Percentiles rank a stretch among this genome's conserved stretches.
Evolutionary conservation across 2,329 filamentous ascomycete genomes (phyloP).

Genomic region (Colletotrichum higginsianum): DNA sequence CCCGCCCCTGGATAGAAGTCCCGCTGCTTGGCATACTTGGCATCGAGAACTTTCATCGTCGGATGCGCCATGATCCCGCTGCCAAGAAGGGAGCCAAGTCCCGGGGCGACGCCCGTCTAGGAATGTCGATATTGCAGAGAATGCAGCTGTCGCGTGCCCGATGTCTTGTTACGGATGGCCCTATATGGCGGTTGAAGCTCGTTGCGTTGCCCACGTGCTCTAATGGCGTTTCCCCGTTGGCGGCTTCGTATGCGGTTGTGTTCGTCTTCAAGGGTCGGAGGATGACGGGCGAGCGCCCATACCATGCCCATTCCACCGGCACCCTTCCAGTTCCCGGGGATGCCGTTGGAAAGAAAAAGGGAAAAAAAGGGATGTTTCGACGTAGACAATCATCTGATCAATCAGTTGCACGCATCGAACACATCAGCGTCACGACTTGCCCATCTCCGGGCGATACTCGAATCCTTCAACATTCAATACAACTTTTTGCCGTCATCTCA

Average conservation of each 20-base stretch:
- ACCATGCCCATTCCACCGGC: background rate
- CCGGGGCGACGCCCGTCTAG: slow-evolving; percentile 12
- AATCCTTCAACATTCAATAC: background rate
- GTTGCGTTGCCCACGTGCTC: slow-evolving; percentile 18
- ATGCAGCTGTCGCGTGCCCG: slow-evolving; percentile 37
- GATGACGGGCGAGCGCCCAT: background rate
- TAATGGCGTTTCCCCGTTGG: slow-evolving; percentile 27
- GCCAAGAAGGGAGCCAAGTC: slow-evolving; percentile 35
- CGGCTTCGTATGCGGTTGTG: background rate
- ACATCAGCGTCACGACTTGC: background rate
- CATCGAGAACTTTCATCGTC: slow-evolving; percentile 12
- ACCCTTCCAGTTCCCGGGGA: slow-evolving; percentile 1
- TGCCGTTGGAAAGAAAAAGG: too few relatives aligned
- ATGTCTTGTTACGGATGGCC: slow-evolving; percentile 26
- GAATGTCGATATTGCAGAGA: slow-evolving; percentile 12
- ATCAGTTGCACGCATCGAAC: background rate
- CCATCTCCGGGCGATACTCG: background rate
- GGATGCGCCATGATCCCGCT: slow-evolving; percentile 13
- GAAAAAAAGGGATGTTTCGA: background rate
- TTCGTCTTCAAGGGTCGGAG: slow-evolving; percentile 4
- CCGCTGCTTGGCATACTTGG: slow-evolving; percentile 41
- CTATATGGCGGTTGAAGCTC: background rate
- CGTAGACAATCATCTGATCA: background rate
- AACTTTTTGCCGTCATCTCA: background rate
- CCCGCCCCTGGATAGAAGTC: slow-evolving; percentile 20